Base-by-base conservation (phyloP, 148 eudicot species). In the Cornus suecica region DNA sequence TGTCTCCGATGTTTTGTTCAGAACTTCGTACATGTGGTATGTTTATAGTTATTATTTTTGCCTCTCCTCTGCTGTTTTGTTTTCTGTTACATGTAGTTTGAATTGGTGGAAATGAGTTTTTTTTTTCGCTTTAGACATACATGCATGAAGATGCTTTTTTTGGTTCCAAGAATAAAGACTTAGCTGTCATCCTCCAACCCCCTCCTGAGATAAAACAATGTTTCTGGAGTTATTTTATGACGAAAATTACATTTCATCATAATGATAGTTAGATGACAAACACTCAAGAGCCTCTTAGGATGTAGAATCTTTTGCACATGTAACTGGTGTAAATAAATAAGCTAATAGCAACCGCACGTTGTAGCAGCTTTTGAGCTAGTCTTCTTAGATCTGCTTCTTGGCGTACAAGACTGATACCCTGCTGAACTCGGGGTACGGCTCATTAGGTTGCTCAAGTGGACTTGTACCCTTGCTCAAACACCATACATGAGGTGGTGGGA, bases 1-100 rank as follows among this genome's bases (percentile, higher is more conserved):
- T 93, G 97, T 79, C 78, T 90, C 41, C 87, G 81, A 45, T 93
- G 93, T 82, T 91, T 93, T 77, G 81, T 88, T 67, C 91, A 93
- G 66, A 88, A 88, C 80, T 80, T 91, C 84, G 78, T 88, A 67
- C 90, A 84, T 65, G 52, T 86, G 98, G 98, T 96, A 93, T 78
- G 93, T 61, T 80, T 26, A 60, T 10, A 70, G 28, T 25, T 15
- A 16, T 73, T 79, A 13, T 31, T 65, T 23, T n/a, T 75, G 65
- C 48, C 52, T 30, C 16, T 9, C 15, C 58, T 58, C 20, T 52
- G n/a, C 13, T 24, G 71, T 42, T 73, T 65, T 31, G 7, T 28
- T 31, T 63, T 45, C 13, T 0, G 30, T 30, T 63, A 16, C 25
- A 10, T 7, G 9, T 6, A 18, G 62, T 22, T 32, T 11, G 52